Base-by-base conservation (phyloP, 2,329 filamentous ascomycete species). In the Trichoderma cornu-damae region DNA sequence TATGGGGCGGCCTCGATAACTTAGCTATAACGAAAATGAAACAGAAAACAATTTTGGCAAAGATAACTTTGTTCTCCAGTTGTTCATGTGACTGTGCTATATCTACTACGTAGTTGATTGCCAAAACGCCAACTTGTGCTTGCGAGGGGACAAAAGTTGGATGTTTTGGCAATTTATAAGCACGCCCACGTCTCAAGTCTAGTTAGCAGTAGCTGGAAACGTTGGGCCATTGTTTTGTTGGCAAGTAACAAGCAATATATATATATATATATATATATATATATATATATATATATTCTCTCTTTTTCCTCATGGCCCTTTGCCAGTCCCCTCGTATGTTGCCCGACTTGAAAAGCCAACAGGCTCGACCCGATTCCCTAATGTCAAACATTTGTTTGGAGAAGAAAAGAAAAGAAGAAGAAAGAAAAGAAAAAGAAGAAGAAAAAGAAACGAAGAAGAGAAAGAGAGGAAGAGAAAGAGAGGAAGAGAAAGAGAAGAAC, bases 1-100 rank as follows among this genome's bases (percentile, higher is more conserved):
- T 35, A 51, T 44, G 37, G 54, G 54, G 46, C 54, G 51, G 54
- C 54, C 54, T 57, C 37, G 30, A 43, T 26, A 34, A 42, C 34
- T 34, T 49, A 28, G 53, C 24, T 49, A 56, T 16, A 42, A 49
- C n/a, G 30, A 50, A 53, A 52, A 40, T 30, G 30, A 26, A n/a
- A 34, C 16, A 48, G 43, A 49, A 56, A 48, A 56, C 34, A 56
- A 48, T 56, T 56, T 49, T 56, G 43, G 43, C 42, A 16, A 56
- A 56, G 42, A 20, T 28, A 9, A 11, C 6, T 20, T n/a, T 35
- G 14, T 3, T 26, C 11, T 14, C 16, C 9, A 22, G 14, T 44
- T 28, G 32, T n/a, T 9, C 12, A 14, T 32, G 38, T 37, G 14
- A 12, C 30, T 42, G 7, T 44, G 12, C 11, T n/a, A n/a, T n/a